Evolutionary conservation across 805 yeast genomes (phyloP), one percentile per base, ranked within the genome.

Genomic region (Hanseniaspora vineae): DNA sequence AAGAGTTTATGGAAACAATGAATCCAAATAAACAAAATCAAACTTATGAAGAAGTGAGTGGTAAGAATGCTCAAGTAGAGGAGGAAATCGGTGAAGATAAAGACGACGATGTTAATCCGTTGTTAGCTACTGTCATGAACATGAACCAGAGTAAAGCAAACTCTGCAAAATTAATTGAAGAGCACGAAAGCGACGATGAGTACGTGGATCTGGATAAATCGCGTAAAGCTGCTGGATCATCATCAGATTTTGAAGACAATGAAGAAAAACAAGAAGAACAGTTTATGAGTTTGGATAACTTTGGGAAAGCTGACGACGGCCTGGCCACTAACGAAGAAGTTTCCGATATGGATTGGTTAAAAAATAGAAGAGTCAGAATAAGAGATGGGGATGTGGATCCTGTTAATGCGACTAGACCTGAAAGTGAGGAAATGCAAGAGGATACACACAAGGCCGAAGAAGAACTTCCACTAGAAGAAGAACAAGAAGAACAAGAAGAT

Each of bases 291-390:
- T 56, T 76, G 33, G 60, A 61, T 55, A 62, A 60, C 52, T 45
- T 61, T 50, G 15, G 37, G 14, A 54, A 51, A 14, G 48, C 51
- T 12, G 59, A 50, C 10, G 54, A 52, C 2, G 55, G 54, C 1
- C 46, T 66, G 3, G 78, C 76, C 6, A 65, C 65, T 35, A 76
- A 77, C 54, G 77, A 73, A 49, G 65, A 56, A 13, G 71, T 84
- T 13, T 73, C 88, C 13, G 96, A 89, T 66, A 65, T 84, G 46
- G 96, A 89, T 49, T 89, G 97, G 97, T 72, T 89, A 51, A 78
- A 80, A 57, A 75, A 73, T 55, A 78, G 84, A 62, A 75, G 92
- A 63, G 76, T 73, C 19, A 76, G 92, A 59, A 84, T 89, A 50
- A 73, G 67, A 52, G 86, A 79, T 39, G 63, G 64, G 44, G 69